Evolutionary conservation across 1,284 basidiomycete species (phyloP), one percentile per base, ranked within the genome.

Genomic region (Ceratobasidium sp.): DNA sequence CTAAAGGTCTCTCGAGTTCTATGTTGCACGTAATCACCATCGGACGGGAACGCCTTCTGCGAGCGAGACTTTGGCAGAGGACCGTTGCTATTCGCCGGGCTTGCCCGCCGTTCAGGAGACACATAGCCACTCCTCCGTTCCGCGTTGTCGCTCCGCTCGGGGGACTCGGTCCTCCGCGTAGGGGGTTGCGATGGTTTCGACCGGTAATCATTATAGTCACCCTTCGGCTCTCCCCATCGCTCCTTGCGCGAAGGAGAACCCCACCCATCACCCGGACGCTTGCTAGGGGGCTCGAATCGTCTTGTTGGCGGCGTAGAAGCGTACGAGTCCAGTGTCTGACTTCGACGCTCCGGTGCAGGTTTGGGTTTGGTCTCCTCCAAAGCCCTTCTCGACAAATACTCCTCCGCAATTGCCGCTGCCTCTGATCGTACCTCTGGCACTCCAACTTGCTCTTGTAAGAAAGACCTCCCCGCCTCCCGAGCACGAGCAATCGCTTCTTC

Each of bases 401-500:
- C 69, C 57, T 73, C 69, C 29, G 48, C 57, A 29, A 73, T 73
- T 41, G 57, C 57, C 36, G 57, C 69, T 22, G 69, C 69, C 57
- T 73, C 69, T 51, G 69, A 62, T 24, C 51, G 60, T 36, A 47
- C 19, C 31, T 62, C 56, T 3, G 47, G 17, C 5, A 53, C 57
- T 8, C 57, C 57, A 41, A 41, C 36, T 1, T 56, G 45, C 2
- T 62, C 57, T 24, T 73, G 47, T 27, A 73, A 48, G n/a, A 73
- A 73, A 17, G 45, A 51, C 24, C 36, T 29, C 1, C 69, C 69
- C 5, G 51, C 59, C 50, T 73, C 57, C 29, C 48, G 57, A 22
- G 69, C 69, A 8, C 69, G 69, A 60, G 69, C 57, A 53, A 73
- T 73, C 29, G 69, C 69, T 29, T 73, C 69, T 31, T 73, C 69